Conservation (phyloP, 2,329 filamentous ascomycete species). For the Ophiostoma ips region DNA sequence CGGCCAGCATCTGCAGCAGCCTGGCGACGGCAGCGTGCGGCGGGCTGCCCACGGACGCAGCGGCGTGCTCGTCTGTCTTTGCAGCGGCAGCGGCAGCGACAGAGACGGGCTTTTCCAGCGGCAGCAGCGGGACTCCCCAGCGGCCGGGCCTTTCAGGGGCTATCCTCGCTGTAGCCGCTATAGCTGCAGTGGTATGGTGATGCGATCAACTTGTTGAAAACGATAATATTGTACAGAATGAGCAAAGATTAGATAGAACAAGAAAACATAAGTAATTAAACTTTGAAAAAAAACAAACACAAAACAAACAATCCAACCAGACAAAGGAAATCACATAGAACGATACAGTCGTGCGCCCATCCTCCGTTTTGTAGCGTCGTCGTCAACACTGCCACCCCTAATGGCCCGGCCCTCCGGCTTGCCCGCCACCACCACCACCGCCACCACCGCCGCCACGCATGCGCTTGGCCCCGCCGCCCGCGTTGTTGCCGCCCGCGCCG, state of each 20-base stretch:
- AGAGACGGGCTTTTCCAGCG: neutral
- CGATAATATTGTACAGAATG: neutral
- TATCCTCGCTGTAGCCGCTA: neutral
- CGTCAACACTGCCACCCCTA: too few relatives aligned
- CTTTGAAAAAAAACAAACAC: neutral
- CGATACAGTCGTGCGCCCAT: too few relatives aligned
- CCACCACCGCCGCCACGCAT: slow-evolving; percentile 16
- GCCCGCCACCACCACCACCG: neutral
- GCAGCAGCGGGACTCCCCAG: neutral
- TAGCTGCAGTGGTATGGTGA: too few relatives aligned
- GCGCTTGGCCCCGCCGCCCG: slow-evolving; percentile 22
- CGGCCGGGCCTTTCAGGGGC: neutral
- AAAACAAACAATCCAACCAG: neutral
- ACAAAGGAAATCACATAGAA: too few relatives aligned
- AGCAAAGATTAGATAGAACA: neutral
- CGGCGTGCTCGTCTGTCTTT: slow-evolving; percentile 6
- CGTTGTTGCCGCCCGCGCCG: slow-evolving; percentile 15
- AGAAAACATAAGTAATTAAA: neutral
- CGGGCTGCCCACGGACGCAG: slow-evolving; percentile 10
- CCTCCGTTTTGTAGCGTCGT: too few relatives aligned
- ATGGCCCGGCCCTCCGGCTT: neutral
- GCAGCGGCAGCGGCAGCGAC: neutral
- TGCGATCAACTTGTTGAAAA: too few relatives aligned
- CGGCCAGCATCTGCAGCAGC: slow-evolving; percentile 15
- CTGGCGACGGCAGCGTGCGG: slow-evolving; percentile 12